Conservation (phyloP, 2,329 filamentous ascomycete species). For the Colletotrichum nymphaeae region DNA sequence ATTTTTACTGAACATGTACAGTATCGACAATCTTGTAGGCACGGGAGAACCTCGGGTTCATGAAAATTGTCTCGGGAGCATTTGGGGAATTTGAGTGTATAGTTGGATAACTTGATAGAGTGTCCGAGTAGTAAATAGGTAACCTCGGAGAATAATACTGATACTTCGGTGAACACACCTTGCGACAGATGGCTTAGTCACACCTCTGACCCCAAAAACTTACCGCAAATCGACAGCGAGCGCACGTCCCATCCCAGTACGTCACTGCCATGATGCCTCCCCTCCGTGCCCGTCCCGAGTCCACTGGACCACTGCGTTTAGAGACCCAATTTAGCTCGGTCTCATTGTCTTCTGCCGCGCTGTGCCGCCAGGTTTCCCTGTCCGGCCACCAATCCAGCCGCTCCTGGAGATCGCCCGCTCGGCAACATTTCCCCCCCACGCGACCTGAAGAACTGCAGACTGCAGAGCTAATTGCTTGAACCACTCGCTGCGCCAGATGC, state of each 20-base stretch:
- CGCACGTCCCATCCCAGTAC: slow-evolving; percentile 8
- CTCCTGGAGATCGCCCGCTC: not conserved
- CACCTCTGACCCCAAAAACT: not conserved
- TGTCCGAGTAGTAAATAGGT: not conserved
- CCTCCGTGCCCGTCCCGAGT: not conserved
- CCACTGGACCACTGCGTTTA: too few species aligned
- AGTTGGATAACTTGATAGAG: too few species aligned
- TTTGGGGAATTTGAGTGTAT: too few species aligned
- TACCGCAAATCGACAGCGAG: not conserved
- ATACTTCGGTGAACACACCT: not conserved
- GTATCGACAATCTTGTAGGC: too few species aligned
- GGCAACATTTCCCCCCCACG: not conserved
- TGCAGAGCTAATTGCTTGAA: slow-evolving; percentile 24
- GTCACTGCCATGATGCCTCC: slow-evolving; percentile 2
- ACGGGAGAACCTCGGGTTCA: too few species aligned
- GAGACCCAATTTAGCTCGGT: not conserved
- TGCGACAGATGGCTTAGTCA: not conserved
- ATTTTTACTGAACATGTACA: too few species aligned
- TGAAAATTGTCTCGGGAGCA: too few species aligned
- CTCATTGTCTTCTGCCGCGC: not conserved
- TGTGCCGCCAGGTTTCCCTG: slow-evolving; percentile 5
- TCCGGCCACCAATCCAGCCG: slow-evolving; percentile 9
- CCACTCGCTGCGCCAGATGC: not conserved
- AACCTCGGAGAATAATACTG: not conserved
- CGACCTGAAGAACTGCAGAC: slow-evolving; percentile 31